Base-by-base conservation (phyloP, 1,139 yeast species). In the Protomyces macrosporus region DNA sequence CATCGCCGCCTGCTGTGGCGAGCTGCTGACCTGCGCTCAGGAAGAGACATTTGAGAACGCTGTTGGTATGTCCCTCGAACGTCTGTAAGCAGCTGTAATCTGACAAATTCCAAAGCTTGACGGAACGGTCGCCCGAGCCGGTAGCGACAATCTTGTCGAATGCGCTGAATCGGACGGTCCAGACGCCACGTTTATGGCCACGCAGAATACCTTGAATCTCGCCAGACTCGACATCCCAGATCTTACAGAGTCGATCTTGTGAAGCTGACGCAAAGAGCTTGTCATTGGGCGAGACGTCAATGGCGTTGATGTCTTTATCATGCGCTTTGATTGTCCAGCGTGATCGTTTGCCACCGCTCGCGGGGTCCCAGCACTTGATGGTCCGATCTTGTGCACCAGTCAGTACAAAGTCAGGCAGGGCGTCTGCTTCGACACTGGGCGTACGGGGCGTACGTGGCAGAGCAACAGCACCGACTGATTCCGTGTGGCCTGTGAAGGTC, bases 261-360 rank as follows among this genome's bases (percentile, higher is more conserved):
- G 97, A 88, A 1, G 97, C 98, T 3, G 97, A 87, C 0, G 97
- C 98, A 72, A 93, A 85, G 67, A 81, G 79, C 68, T 86, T 87
- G 75, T 93, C 95, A 71, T 91, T 90, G 10, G 97, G 96, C 5
- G 97, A 82, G 1, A 93, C 80, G 68, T 90, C 97, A 60, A 95
- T 77, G 3, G 95, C 83, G 72, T 93, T 95, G 66, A 93, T 91
- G 74, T 93, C 97, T 74, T 93, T 93, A 64, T 93, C 98, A 74
- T 93, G 99, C 0, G 97, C 98, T 72, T 93, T 84, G 78, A 97
- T 83, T 0, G 98, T 93, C 75, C 87, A 93, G 55, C 84, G 87
- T 3, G 97, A 86, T 0, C 81, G 77, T 2, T 74, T 70, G 0
- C 71, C 67, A 45, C 68, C 71, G 30, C 69, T 73, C 64, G 60